phyloP scores from a whole-genome alignment of 2,329 filamentous ascomycete genomes.

The Seiridium unicorne region DNA sequence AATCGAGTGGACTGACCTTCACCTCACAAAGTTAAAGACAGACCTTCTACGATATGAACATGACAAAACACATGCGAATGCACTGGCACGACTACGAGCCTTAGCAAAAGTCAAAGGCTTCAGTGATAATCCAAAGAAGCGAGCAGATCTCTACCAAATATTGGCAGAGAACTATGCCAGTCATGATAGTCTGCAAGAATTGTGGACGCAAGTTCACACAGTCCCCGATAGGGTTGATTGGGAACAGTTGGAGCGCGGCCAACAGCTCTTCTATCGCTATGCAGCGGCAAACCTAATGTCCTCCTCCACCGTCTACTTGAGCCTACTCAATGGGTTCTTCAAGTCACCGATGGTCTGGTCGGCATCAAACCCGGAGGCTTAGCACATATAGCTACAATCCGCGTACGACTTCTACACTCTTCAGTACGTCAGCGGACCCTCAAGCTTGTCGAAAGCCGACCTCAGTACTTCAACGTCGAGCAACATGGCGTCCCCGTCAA shows the following conservation, averaged over 20 bases:
- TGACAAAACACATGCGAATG: constrained; percentile 7
- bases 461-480: constrained; percentile 59
- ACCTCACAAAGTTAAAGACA: neutral
- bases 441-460: constrained; percentile 48
- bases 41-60: constrained; percentile 11
- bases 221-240: constrained; percentile 67
- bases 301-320: constrained; percentile 56
- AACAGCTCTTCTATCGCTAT: constrained; percentile 65
- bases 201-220: constrained; percentile 59
- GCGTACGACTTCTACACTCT: constrained; percentile 65
- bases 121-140: constrained; percentile 11
- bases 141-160: constrained; percentile 12
- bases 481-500: constrained; percentile 63
- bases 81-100: constrained; percentile 5
- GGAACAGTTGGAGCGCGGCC: constrained; percentile 62
- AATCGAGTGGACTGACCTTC: neutral
- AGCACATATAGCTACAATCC: constrained; percentile 59
- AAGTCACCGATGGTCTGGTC: constrained; percentile 58
- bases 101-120: constrained; percentile 10
- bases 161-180: constrained; percentile 7
- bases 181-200: constrained; percentile 10
- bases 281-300: constrained; percentile 59
- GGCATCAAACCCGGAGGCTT: constrained; percentile 60
- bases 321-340: constrained; percentile 41
- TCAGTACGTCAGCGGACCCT: constrained; percentile 63